Evolutionary conservation across 2,329 filamentous ascomycete species (phyloP), one percentile per base, ranked within the genome.

Genomic region (Pseudocercospora crystallina): DNA sequence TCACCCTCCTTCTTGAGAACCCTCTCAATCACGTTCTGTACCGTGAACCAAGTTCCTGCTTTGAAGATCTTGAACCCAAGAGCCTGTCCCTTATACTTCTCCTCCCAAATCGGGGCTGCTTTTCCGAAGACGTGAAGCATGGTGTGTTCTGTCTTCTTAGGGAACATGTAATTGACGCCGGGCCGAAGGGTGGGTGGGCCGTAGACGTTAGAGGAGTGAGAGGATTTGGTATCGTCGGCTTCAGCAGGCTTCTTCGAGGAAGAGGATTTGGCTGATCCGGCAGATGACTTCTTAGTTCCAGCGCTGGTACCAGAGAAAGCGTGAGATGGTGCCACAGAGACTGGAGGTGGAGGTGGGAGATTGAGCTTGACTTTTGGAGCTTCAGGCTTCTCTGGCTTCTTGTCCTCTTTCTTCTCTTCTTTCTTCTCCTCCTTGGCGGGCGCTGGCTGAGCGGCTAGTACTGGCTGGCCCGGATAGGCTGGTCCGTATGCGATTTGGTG

Each of bases 51-150:
- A 1, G 64, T 65, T 37, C 53, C 46, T 12, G 66, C 66, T 12
- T 60, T 61, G 51, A 67, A 69, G n/a, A 65, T 63, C 37, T 68
- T 69, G 55, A 69, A 66, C 11, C 49, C 43, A 43, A 60, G 43
- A 1, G 47, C 35, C 32, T 56, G 42, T 17, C 53, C 48, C 10
- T 53, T 37, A 32, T 60, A 61, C 35, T 57, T 56, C 3, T 45
- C 53, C 32, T 63, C 57, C 64, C 64, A 67, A 33, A 67, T 49
- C 32, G 56, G 58, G 5, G 48, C 41, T 17, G 54, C 54, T 44
- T 62, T 59, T 17, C 51, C 58, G 55, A 67, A 66, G 37, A 67
- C 50, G 48, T 67, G 65, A 30, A 67, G 50, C 29, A 61, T 60
- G 9, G 64, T 66, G 47, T 66, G 61, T 12, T 48, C 35, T 3